Evolutionary conservation across 2,329 filamentous ascomycete species (phyloP), one percentile per base, ranked within the genome.

Genomic region (Aspergillus fructus): DNA sequence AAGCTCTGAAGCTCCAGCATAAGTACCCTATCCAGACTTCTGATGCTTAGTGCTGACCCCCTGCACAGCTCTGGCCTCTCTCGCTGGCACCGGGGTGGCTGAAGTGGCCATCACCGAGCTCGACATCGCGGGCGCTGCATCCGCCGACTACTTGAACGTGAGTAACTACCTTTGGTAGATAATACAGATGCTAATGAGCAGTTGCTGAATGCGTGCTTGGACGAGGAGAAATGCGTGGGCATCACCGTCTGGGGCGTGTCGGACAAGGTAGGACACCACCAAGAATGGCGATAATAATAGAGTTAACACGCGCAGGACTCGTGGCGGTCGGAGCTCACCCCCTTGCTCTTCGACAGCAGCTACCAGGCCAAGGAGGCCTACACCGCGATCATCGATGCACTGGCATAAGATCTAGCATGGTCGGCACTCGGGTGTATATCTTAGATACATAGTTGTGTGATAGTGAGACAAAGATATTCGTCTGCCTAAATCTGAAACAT

Each of bases 41-140:
- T 21, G 11, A 3, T 12, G 4, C 9, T 3, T 4, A 13, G 45
- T 49, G 30, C 63, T 68, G 4, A 68, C 57, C 2, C 47, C 53
- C 55, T 70, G 73, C 17, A 80, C 81, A 55, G 73, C 84, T 19
- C 75, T 89, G 57, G 75, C 80, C 64, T 74, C 76, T 0, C 78
- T 88, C 17, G 84, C 82, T 33, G 72, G 68, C 11, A 75, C 80
- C 5, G 81, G 78, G 13, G 71, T 78, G 17, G 72, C 71, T 46
- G 85, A 89, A 66, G 80, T 87, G 33, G 86, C 86, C 5, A 79
- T 89, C 49, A 89, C 86, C 2, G 86, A 89, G 74, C 78, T 89
- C 21, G 88, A 91, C 66, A 89, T 91, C 65, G 80, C 81, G 50
- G 76, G 77, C 19, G 85, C 83, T 7, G 75, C 80, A 17, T 63